Percentiles rank a stretch among this genome's conserved stretches.
phyloP scores from a whole-genome alignment of 2,329 filamentous ascomycete species.

The Sclerotinia trifoliorum region DNA sequence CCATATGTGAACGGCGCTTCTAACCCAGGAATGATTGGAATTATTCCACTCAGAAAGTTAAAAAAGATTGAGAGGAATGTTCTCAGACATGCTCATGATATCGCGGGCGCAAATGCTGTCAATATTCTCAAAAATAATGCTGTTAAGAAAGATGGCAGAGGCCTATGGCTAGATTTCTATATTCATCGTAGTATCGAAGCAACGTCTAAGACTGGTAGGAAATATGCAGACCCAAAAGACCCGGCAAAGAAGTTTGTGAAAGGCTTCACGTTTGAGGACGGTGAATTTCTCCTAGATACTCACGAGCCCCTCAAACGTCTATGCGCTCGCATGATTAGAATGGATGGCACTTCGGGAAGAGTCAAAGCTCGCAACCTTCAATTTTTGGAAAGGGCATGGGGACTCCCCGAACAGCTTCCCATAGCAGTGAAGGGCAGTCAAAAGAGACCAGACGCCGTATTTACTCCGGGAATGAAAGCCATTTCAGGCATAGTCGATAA shows the following conservation, averaged over 20 bases:
- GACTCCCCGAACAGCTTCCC: not conserved
- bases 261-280: not conserved
- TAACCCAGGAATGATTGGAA: not conserved
- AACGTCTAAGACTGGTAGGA: not conserved
- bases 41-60: not conserved
- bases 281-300: not conserved
- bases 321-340: not conserved
- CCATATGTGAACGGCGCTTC: not conserved
- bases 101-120: not conserved
- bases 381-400: not conserved
- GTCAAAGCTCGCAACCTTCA: conserved; percentile 13
- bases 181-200: not conserved
- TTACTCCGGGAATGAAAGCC: not conserved
- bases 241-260: not conserved
- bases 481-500: not conserved
- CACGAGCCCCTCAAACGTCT: not conserved
- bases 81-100: not conserved
- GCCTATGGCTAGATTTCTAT: not conserved
- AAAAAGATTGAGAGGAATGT: not conserved
- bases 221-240: not conserved
- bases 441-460: rapidly evolving
- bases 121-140: not conserved
- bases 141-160: not conserved
- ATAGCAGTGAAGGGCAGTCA: not conserved
- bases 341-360: conserved; percentile 4